These are phyloP conservation scores for Pseudozyma sp. DNA, from an alignment of 1,284 basidiomycete genomes.

Conservation along the genomic window DNA sequence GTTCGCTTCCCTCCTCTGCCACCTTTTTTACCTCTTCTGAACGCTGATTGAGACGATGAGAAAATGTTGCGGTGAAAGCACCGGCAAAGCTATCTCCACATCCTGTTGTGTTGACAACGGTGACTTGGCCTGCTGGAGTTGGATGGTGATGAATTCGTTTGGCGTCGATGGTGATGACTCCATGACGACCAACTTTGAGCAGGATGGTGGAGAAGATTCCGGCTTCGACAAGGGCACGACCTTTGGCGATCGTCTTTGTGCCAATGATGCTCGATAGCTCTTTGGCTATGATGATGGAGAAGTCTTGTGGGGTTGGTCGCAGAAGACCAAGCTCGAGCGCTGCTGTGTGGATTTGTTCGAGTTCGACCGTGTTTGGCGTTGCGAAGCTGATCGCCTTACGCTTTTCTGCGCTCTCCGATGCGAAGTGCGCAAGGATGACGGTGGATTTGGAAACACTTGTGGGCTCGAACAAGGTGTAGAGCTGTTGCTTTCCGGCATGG, in stretches of 20 bases:
- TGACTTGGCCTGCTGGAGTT: constrained; percentile 20
- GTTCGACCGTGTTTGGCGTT: constrained; percentile 51
- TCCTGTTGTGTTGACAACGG: constrained; percentile 60
- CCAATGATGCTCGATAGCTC: constrained; percentile 2
- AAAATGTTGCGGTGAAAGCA: constrained; percentile 50
- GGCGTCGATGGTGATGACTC: constrained; percentile 33
- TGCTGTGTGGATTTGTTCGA: constrained; percentile 26
- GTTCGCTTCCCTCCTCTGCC: neutral
- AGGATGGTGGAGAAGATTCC: constrained; percentile 34
- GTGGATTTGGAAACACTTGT: constrained; percentile 42
- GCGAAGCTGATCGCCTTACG: constrained; percentile 27
- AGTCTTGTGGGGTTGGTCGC: neutral
- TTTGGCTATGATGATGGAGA: neutral
- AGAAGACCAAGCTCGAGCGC: constrained; percentile 17
- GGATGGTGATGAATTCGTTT: constrained; percentile 30
- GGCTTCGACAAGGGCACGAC: constrained; percentile 5
- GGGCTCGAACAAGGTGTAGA: constrained; percentile 43
- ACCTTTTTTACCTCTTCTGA: neutral
- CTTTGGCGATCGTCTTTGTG: constrained; percentile 6
- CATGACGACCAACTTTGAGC: constrained; percentile 48
- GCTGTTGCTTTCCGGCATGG: neutral
- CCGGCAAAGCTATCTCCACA: constrained; percentile 67
- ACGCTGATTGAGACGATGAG: constrained; percentile 5
- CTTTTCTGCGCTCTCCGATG: neutral
- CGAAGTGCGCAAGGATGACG: constrained; percentile 17